These are phyloP conservation scores for Fistulina hepatica DNA, from an alignment of 1,284 basidiomycete species.

Conservation along the genomic window DNA sequence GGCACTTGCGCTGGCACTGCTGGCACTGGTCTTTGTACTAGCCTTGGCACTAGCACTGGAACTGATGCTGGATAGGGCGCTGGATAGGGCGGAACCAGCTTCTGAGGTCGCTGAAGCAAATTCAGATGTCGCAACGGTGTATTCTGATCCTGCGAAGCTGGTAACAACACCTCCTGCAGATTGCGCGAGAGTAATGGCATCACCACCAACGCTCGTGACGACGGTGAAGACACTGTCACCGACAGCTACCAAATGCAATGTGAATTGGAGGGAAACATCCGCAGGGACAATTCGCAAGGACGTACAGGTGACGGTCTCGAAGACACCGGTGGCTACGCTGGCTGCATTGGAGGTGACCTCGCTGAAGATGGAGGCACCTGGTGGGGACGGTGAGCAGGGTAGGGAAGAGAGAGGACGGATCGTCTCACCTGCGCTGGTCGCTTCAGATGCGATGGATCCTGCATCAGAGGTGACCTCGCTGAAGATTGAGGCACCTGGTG, in stretches of 20 bases:
- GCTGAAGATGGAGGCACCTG: slow-evolving; percentile 23
- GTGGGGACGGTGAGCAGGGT: neutral
- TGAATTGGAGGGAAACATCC: slow-evolving; percentile 6
- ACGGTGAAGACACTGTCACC: slow-evolving; percentile 28
- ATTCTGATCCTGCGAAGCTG: slow-evolving; percentile 40
- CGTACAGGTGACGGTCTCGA: slow-evolving; percentile 42
- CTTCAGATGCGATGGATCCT: slow-evolving; percentile 21
- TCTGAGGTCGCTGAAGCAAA: no score
- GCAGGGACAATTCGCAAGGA: slow-evolving; percentile 7
- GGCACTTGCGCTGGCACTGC: no score
- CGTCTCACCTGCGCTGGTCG: slow-evolving; percentile 25
- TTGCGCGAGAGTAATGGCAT: slow-evolving; percentile 38
- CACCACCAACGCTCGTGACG: slow-evolving; percentile 37
- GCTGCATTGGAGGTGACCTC: slow-evolving; percentile 20
- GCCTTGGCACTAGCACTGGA: no score
- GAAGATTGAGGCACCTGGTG: slow-evolving; percentile 25
- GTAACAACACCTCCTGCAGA: slow-evolving; percentile 35
- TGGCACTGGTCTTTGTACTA: no score
- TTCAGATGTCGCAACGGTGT: slow-evolving; percentile 34
- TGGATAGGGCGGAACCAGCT: no score
- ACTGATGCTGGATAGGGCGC: no score
- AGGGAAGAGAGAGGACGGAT: slow-evolving; percentile 10
- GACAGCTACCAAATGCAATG: slow-evolving; percentile 27
- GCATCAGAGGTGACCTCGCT: slow-evolving; percentile 26
- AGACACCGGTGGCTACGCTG: slow-evolving; percentile 24